Conservation (phyloP, 75 land plant species). For the Sequoiadendron giganteum region DNA sequence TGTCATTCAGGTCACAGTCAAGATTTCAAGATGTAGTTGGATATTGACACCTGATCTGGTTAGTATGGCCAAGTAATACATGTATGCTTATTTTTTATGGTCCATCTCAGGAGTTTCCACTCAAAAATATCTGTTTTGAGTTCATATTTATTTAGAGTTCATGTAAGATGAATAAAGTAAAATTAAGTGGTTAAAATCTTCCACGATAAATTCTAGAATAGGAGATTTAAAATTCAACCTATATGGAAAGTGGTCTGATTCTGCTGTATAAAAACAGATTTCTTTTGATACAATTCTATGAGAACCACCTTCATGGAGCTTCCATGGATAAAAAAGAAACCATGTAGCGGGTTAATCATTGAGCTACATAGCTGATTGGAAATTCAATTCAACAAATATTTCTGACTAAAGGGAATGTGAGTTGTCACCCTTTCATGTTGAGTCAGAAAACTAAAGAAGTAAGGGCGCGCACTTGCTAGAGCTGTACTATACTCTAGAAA, state of each 20-base stretch:
- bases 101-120: not conserved
- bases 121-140: not conserved
- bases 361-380: not conserved
- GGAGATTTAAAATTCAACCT: not conserved
- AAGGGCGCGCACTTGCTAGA: not conserved
- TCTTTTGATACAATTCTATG: not conserved
- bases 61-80: not conserved
- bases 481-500: not conserved
- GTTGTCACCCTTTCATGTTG: not conserved
- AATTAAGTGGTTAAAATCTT: not conserved
- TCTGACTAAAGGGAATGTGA: not conserved
- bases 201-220: not conserved
- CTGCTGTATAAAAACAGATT: not conserved
- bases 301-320: not conserved
- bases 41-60: not conserved
- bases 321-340: not conserved
- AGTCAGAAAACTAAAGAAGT: not conserved
- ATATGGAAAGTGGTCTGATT: not conserved
- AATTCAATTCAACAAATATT: not conserved
- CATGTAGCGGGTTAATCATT: not conserved
- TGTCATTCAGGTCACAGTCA: constrained; percentile 11
- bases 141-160: not conserved
- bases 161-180: not conserved
- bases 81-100: not conserved
- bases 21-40: constrained; percentile 11